These are phyloP conservation scores for Nannizziopsis arthrosporioides DNA, from an alignment of 2,329 filamentous ascomycete species.

Conservation along the genomic window DNA sequence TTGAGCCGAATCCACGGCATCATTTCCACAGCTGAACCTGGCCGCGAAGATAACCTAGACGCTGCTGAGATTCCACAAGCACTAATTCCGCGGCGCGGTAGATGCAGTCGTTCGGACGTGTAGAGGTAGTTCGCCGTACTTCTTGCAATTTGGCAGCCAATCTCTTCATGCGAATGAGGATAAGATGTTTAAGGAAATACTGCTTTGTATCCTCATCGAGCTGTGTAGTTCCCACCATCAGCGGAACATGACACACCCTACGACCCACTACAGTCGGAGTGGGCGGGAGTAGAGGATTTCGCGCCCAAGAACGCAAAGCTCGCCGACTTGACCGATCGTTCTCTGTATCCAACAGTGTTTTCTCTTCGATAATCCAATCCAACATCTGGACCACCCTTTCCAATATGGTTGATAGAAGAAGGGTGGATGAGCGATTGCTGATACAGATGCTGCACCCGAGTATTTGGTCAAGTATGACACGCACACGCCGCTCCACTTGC, in stretches of 20 bases:
- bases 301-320: slow-evolving; percentile 1
- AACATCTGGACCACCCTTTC: slow-evolving; percentile 1
- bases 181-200: background rate
- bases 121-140: background rate
- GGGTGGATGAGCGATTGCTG: background rate
- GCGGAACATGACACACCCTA: background rate
- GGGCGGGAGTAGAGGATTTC: background rate
- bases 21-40: background rate
- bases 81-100: background rate
- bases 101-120: background rate
- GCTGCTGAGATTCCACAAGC: background rate
- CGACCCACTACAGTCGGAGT: background rate
- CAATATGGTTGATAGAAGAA: slow-evolving; percentile 1
- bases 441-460: background rate
- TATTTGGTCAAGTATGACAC: background rate
- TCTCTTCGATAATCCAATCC: slow-evolving; percentile 2
- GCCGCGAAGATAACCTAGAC: background rate
- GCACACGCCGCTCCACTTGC: background rate
- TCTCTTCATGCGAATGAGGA: background rate
- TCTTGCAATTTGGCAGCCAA: background rate
- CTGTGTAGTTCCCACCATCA: background rate
- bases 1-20: too few relatives aligned
- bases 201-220: slow-evolving; percentile 1
- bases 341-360: background rate
- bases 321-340: background rate